Evolutionary conservation across 1,284 basidiomycete genomes (phyloP), one percentile per base, ranked within the genome.

Genomic region (Malassezia globosa): DNA sequence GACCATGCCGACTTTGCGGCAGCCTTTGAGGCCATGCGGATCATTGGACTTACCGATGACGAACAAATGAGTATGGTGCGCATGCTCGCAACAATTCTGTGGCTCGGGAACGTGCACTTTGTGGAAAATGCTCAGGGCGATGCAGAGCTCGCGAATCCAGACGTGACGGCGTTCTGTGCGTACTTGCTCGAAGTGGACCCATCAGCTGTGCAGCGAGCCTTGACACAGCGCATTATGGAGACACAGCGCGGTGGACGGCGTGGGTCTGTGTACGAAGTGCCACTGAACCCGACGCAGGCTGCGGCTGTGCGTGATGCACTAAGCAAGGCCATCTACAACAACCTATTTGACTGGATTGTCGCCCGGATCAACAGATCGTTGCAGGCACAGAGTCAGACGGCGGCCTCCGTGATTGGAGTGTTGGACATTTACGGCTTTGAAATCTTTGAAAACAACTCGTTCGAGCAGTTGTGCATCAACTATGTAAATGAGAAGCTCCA

Each of bases 341-440:
- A 96, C 73, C 76, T 97, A 18, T 99, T 99, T 72, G 92, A 99
- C 69, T 99, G 94, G 94, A 97, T 99, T 63, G 94, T 99, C 27
- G 85, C 86, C 19, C 82, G 89, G 51, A 81, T 99, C 71, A 99
- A 99, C 71, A 75, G 86, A 19, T 95, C 90, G 5, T 94, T 99
- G 88, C 90, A 89, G 69, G 80, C 89, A 14, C 80, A 85, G 33
- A 73, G 77, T 39, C 29, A 31, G 16, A 75, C 81, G 7, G 77
- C 81, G 37, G 77, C 83, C n/a, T 87, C 89, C 55, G 78, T 96
- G 47, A 87, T 99, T 56, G 94, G 94, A 45, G 95, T 99, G 55
- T 76, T 99, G 68, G 92, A 97, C 76, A 96, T 96, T 54, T 68
- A 60, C 61, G 60, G 90, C 7, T 96, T 96, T 67, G 90, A 97